Conservation (phyloP, 495 filamentous ascomycete species). For the Penicillium desertorum region DNA sequence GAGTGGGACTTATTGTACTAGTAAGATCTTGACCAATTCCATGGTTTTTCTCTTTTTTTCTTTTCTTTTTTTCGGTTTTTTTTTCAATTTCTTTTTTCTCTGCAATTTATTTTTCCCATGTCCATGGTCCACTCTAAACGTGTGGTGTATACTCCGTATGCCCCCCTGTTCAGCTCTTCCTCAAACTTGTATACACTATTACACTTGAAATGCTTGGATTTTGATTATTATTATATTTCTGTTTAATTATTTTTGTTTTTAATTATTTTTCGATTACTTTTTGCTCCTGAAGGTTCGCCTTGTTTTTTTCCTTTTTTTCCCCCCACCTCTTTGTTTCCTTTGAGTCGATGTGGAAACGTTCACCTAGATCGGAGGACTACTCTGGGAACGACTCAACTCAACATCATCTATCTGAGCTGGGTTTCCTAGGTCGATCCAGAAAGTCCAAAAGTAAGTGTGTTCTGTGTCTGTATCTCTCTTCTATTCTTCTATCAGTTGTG, state of each 20-base stretch:
- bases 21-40: conserved; percentile 1
- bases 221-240: conserved; percentile 7
- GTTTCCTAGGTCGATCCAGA: conserved; percentile 42
- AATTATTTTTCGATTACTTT: neutral
- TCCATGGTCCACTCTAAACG: too few relatives aligned
- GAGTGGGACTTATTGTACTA: conserved; percentile 2
- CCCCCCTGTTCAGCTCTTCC: too few relatives aligned
- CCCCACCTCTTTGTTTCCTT: conserved; percentile 21
- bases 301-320: conserved; percentile 1
- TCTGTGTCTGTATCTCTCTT: neutral
- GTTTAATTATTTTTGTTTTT: neutral
- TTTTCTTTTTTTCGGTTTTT: neutral
- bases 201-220: neutral
- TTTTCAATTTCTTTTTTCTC: neutral
- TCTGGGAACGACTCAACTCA: conserved; percentile 40
- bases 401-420: conserved; percentile 35
- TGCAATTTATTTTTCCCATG: too few relatives aligned
- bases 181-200: too few relatives aligned
- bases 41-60: neutral
- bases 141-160: too few relatives aligned
- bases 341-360: conserved; percentile 48
- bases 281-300: neutral
- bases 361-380: conserved; percentile 46
- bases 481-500: neutral
- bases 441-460: conserved; percentile 36